Evolutionary conservation across 2,329 filamentous ascomycete species (phyloP), one percentile per base, ranked within the genome.

Genomic region (Pseudogymnoascus sp.): DNA sequence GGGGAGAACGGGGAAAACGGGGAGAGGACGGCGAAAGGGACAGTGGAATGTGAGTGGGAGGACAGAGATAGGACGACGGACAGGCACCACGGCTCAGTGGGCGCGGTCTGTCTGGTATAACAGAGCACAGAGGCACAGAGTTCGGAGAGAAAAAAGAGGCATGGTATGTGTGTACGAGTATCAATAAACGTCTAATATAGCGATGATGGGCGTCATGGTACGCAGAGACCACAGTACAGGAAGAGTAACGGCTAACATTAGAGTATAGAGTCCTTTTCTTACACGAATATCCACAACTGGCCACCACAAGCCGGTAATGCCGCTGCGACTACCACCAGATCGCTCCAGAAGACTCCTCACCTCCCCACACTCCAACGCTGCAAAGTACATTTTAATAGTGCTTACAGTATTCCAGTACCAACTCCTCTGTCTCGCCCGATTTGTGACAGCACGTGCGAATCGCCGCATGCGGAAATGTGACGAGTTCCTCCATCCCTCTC

Each of bases 171-270:
- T 39, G 43, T 49, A 49, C 23, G 43, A 26, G 43, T 5, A 12
- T 43, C 41, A 49, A 29, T 49, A 49, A 10, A 29, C 0, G 10
- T 29, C 43, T 19, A 52, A 16, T 52, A 7, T 14, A n/a, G 45
- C 26, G 45, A 52, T 52, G 45, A 52, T 52, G 45, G 31, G 45
- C 45, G 23, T 31, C 45, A 52, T 52, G 45, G 45, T 52, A 52
- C 26, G 26, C 45, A 52, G 45, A 52, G 45, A 52, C 26, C 45
- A 52, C 45, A 31, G 45, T 31, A 16, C 45, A 52, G 45, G 7
- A 52, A 52, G 45, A 52, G 45, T 19, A 52, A 52, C 45, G 26
- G 45, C 45, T 52, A 52, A 52, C 45, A 52, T 52, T 52, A 52
- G 23, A 52, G 45, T 29, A 49, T 26, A 21, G n/a, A 21, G 10